A percentile compares a stretch with the other conserved stretches of the same genome.
Evolutionary conservation across 768 basidiomycete species (phyloP).

Genomic region (Boletus pseudopeckii): DNA sequence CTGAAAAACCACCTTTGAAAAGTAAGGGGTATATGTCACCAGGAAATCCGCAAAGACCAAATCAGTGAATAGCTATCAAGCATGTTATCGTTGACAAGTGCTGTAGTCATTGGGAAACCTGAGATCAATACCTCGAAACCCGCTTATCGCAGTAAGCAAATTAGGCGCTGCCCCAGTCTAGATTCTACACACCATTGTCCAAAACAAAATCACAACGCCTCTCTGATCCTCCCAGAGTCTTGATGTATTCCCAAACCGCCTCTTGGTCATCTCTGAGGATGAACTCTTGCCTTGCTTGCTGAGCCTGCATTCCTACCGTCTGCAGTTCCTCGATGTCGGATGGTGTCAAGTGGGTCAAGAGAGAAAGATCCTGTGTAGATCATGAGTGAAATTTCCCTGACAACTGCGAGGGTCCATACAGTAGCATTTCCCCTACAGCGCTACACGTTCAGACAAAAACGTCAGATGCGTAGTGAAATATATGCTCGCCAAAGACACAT

Average conservation of each 20-base stretch:
- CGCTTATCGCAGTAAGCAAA: constrained; percentile 42
- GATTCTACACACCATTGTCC: constrained; percentile 68
- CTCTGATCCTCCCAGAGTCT: constrained; percentile 42
- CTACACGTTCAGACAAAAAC: constrained; percentile 1
- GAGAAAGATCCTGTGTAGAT: constrained; percentile 74
- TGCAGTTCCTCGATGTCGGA: constrained; percentile 84
- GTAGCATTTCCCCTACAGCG: constrained; percentile 87
- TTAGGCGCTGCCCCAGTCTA: not conserved
- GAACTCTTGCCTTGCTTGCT: constrained; percentile 67
- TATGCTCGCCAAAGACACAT: constrained; percentile 71
- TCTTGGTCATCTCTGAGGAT: constrained; percentile 85
- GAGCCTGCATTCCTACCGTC: constrained; percentile 75
- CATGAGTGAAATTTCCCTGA: not conserved
- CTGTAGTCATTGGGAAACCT: not conserved
- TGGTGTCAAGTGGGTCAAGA: constrained; percentile 80
- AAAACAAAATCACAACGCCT: constrained; percentile 78
- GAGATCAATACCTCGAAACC: constrained; percentile 73
- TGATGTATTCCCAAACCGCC: constrained; percentile 69
- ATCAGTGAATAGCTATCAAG: constrained; percentile 80
- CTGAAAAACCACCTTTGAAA: constrained; percentile 87
- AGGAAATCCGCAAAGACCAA: constrained; percentile 92
- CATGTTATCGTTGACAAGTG: not conserved
- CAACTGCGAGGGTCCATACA: constrained; percentile 37
- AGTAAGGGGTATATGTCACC: constrained; percentile 82
- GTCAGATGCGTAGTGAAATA: not conserved